Conservation (phyloP, 139 green algal genomes). For the Dunaliella sp. region DNA sequence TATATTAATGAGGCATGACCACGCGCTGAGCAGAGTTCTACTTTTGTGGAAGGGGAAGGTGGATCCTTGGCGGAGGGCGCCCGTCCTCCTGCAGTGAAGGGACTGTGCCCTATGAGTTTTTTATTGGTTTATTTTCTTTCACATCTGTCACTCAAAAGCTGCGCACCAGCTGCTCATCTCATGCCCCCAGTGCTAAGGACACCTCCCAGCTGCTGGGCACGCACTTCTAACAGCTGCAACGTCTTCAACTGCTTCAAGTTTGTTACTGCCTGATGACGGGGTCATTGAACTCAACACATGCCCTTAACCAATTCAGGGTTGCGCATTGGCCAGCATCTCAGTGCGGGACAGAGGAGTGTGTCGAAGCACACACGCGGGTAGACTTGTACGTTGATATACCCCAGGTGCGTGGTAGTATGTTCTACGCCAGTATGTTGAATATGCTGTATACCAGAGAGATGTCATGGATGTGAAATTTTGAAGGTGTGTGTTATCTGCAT, state of each 20-base stretch:
- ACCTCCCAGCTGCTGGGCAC: too few species aligned
- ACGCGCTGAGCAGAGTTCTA: too few species aligned
- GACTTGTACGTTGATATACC: conserved; percentile 72
- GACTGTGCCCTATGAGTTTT: not conserved
- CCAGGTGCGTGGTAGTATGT: too few species aligned
- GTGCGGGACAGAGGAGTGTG: conserved; percentile 78
- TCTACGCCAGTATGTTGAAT: too few species aligned
- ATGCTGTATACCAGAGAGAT: too few species aligned
- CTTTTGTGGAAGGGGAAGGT: too few species aligned
- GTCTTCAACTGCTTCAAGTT: not conserved
- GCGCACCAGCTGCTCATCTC: not conserved
- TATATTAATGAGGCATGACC: too few species aligned
- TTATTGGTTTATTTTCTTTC: not conserved
- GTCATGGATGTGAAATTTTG: too few species aligned
- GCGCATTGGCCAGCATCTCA: conserved; percentile 62
- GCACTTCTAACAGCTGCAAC: too few species aligned
- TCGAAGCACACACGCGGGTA: conserved; percentile 84
- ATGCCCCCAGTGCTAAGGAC: not conserved
- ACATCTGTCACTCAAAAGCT: not conserved
- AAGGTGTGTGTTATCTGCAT: too few species aligned
- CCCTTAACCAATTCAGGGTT: conserved; percentile 33
- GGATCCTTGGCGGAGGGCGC: too few species aligned
- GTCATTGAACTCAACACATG: not conserved
- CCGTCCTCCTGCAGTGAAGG: too few species aligned
- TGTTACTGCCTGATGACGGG: not conserved